Evolutionary conservation across 2,329 filamentous ascomycete species (phyloP), one percentile per base, ranked within the genome.

Genomic region (Stylonectria norvegica): DNA sequence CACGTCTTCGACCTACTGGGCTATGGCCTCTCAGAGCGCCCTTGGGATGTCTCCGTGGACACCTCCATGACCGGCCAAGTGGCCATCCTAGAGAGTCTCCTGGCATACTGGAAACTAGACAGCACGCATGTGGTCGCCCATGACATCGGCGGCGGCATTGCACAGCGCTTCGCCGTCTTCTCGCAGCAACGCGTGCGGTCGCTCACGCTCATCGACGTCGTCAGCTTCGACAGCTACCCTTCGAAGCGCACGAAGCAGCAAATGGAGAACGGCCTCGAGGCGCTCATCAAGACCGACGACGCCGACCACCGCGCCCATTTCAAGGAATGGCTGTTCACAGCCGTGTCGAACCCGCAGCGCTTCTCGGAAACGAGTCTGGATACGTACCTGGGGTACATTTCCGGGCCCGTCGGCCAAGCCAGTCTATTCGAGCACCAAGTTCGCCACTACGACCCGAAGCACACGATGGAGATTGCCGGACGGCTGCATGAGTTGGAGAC

Each of bases 341-440:
- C 58, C 0, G 57, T 59, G 5, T 34, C 52, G 4, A 35, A 53
- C 14, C 34, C 43, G 9, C 29, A 34, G 4, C 39, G 45, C 6
- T 40, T 62, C 9, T 22, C 45, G 19, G 27, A 41, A 3, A 45
- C 53, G 7, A 56, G 43, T 35, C 52, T 64, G 1, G 32, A 54
- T 10, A 47, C 49, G 0, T 62, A 57, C 30, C 18, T 63, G 2
- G 42, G 42, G 19, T 63, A 64, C 20, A 64, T 64, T 16, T 63
- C 56, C 5, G 60, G 57, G 0, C 53, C 60, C 1, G 45, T 63
- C 2, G 60, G 60, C 2, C 61, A 64, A 19, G 40, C 49, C 0
- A 64, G 61, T 36, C 34, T 63, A 7, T 62, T 63, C 39, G 50
- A 61, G 41, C 60, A 64, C 28, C 61, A 63, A 22, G 42, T 64